A percentile compares a stretch with the other conserved stretches of the same genome.
These are phyloP conservation scores for Ulvella scutata DNA, from an alignment of 139 green algal species.

Conservation along the genomic window DNA sequence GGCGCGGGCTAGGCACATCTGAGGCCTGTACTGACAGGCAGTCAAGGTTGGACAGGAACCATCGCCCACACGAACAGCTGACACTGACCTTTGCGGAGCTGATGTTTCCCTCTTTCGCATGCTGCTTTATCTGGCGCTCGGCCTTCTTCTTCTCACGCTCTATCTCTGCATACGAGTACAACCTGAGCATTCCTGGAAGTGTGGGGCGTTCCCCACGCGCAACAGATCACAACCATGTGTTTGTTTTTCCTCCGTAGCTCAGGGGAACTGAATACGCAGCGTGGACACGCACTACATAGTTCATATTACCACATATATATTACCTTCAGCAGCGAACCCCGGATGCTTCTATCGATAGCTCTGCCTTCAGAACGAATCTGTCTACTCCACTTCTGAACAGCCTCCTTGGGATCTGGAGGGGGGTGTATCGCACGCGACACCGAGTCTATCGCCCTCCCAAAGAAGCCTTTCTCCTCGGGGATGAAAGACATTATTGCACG, in stretches of 20 bases:
- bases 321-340: too few relatives aligned
- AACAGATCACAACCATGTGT: too few relatives aligned
- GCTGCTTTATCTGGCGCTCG: conserved; percentile 49
- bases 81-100: conserved; percentile 31
- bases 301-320: too few relatives aligned
- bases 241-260: too few relatives aligned
- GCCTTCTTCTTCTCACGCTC: conserved; percentile 65
- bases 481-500: neutral
- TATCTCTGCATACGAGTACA: conserved; percentile 46
- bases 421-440: neutral
- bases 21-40: neutral
- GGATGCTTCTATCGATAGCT: neutral
- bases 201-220: too few relatives aligned
- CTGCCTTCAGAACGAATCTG: neutral
- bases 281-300: too few relatives aligned
- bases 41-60: neutral
- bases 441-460: neutral
- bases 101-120: conserved; percentile 65
- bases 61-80: neutral
- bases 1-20: neutral
- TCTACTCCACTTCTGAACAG: neutral
- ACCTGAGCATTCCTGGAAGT: too few relatives aligned
- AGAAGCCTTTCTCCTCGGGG: neutral
- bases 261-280: too few relatives aligned
- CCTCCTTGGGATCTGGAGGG: neutral